Percentiles rank a stretch among this genome's conserved stretches.
These are phyloP conservation scores for Lactifluus subvellereus DNA, from an alignment of 768 basidiomycete species.

Conservation along the genomic window DNA sequence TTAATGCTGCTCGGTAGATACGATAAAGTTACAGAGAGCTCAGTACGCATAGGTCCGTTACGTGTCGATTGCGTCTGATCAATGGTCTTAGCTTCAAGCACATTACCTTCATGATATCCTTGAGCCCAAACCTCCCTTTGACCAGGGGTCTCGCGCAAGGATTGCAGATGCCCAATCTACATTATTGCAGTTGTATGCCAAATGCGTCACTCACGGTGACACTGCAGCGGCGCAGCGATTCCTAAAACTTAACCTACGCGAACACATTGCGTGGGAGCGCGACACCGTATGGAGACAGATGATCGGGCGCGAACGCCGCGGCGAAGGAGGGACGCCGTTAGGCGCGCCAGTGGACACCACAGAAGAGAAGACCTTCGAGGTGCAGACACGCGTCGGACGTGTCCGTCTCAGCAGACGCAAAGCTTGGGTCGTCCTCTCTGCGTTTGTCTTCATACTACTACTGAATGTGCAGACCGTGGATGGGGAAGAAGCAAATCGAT, in stretches of 20 bases:
- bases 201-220: constrained; percentile 79
- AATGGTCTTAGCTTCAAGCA: constrained; percentile 56
- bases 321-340: constrained; percentile 36
- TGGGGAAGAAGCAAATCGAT: constrained; percentile 71
- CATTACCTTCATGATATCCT: constrained; percentile 68
- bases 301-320: constrained; percentile 77
- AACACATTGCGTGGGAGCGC: constrained; percentile 94
- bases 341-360: constrained; percentile 29
- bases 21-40: constrained; percentile 84
- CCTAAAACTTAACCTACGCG: constrained; percentile 79
- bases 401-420: constrained; percentile 61
- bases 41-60: constrained; percentile 34
- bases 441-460: constrained; percentile 52
- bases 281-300: constrained; percentile 98
- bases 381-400: constrained; percentile 61
- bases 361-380: constrained; percentile 40
- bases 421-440: constrained; percentile 51
- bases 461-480: constrained; percentile 57
- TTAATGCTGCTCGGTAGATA: constrained; percentile 47
- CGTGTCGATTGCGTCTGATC: not conserved
- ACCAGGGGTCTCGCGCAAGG: constrained; percentile 51
- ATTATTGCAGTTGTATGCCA: constrained; percentile 72
- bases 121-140: constrained; percentile 65
- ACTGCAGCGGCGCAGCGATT: constrained; percentile 64
- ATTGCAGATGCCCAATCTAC: constrained; percentile 51